Evolutionary conservation across 306 rosid species (phyloP), one percentile per base, ranked within the genome.

Genomic region (Cicer arietinum): DNA sequence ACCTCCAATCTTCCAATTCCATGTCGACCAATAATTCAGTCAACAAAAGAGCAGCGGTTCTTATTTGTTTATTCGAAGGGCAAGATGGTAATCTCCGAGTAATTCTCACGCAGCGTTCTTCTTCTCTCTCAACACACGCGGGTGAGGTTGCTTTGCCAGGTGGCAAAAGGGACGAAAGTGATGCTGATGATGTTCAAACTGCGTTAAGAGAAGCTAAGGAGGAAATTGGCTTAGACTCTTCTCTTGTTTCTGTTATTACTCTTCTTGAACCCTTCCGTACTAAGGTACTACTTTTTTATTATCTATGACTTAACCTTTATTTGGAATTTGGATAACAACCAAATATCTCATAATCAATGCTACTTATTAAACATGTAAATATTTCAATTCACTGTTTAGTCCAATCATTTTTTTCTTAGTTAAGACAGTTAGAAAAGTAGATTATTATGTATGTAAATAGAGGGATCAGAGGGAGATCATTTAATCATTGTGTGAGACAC

Each of bases 81-180:
- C 72, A 60, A 56, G 71, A 82, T 6, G 93, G 85, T 35, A 79
- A 81, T 67, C 79, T 88, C 0, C 87, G 89, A 6, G 90, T 93
- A 1, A 69, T 90, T 60, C 91, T 93, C 54, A 93, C 95, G 53
- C 85, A 82, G 60, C 85, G 96, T 40, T 85, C 98, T 64, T 88
- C 95, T 3, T 84, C 89, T 77, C 94, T 93, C 44, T 87, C 94
- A 60, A 71, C 90, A 51, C 91, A 89, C 79, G 83, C 98, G 86
- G 96, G 98, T 12, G 98, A 93, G 61, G 97, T 93, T 71, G 87
- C 96, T 40, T 83, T 93, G 73, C 97, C 98, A 4, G 96, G 98
- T 14, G 98, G 98, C 58, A 89, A 91, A 71, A 85, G 84, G 39
- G 98, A 93, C 2, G 84, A 84, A 67, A 79, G 73, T 11, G 98